phyloP scores from a whole-genome alignment of 345 rosid species.

The Barbarea vulgaris region DNA sequence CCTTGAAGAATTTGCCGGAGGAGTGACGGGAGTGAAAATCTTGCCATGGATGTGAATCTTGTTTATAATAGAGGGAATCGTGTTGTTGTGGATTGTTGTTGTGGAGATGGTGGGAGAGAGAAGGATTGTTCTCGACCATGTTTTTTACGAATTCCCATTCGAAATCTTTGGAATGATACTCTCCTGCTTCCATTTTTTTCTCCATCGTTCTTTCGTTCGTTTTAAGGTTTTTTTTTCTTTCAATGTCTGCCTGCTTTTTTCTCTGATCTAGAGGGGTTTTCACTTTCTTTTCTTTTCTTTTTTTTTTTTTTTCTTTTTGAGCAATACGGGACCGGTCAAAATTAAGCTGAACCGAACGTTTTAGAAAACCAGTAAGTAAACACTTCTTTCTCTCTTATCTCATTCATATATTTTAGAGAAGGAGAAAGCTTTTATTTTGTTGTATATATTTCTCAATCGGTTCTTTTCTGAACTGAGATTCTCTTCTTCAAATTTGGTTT shows the following conservation, averaged over 20 bases:
- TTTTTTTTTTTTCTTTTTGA: too few species aligned
- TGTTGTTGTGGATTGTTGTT: background rate
- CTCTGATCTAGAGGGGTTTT: too few species aligned
- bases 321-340: background rate
- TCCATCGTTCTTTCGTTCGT: background rate
- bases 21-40: slow-evolving; percentile 75
- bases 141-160: slow-evolving; percentile 68
- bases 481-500: too few species aligned
- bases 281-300: too few species aligned
- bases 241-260: too few species aligned
- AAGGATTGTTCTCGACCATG: slow-evolving; percentile 61
- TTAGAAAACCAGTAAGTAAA: background rate
- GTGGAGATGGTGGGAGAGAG: slow-evolving; percentile 54
- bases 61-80: background rate
- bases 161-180: slow-evolving; percentile 84
- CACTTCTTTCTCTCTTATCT: too few species aligned
- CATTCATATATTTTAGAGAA: too few species aligned
- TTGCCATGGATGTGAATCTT: slow-evolving; percentile 65
- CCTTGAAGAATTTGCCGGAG: slow-evolving; percentile 94
- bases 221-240: background rate
- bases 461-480: too few species aligned
- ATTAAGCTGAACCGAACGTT: background rate
- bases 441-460: too few species aligned
- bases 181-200: slow-evolving; percentile 49
- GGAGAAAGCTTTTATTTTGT: too few species aligned